Base-by-base conservation (phyloP, 768 basidiomycete species). In the Infundibulicybe gibba region DNA sequence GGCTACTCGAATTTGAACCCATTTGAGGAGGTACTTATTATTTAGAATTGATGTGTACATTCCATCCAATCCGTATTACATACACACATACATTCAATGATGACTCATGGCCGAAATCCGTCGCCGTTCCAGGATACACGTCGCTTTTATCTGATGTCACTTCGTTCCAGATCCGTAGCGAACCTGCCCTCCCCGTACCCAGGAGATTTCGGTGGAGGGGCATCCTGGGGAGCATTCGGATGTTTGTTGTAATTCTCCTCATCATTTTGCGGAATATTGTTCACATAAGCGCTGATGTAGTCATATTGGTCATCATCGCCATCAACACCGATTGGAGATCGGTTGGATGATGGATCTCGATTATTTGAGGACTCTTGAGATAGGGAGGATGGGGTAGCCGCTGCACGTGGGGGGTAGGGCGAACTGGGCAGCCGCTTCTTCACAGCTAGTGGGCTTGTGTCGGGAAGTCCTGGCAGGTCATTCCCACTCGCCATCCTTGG, bases 251-350 rank as follows among this genome's bases (percentile, higher is more conserved):
- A 32, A 3, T 40, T 49, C 45, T 44, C 49, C 12, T 44, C 51
- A 21, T 43, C 50, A 13, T 47, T 9, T 13, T 32, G 49, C 30
- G 31, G 31, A 40, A 46, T 53, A 15, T 51, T 49, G 41, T 67
- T 60, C 55, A 60, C 64, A 62, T 87, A 85, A 20, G 78, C 81
- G 40, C 71, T 69, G 40, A 81, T 70, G 50, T 84, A 81, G 57
- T 83, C 82, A 53, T 76, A 81, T 3, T 76, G 76, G 5, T 79
- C 77, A 0, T 68, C 71, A 0, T 67, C 71, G 17, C 64, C 35
- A 19, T 44, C 52, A 21, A 45, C 43, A 33, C 52, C 43, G 37
- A 19, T 13, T 8, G 41, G 16, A 9, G 16, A 9, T 14, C 4
- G 25, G 21, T 20, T 50, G 11, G 57, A 51, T 4, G 54, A 21